A percentile compares a stretch with the other conserved stretches of the same genome.
These are phyloP conservation scores for Epichloe scottii DNA, from an alignment of 2,329 filamentous ascomycete species.

Conservation along the genomic window DNA sequence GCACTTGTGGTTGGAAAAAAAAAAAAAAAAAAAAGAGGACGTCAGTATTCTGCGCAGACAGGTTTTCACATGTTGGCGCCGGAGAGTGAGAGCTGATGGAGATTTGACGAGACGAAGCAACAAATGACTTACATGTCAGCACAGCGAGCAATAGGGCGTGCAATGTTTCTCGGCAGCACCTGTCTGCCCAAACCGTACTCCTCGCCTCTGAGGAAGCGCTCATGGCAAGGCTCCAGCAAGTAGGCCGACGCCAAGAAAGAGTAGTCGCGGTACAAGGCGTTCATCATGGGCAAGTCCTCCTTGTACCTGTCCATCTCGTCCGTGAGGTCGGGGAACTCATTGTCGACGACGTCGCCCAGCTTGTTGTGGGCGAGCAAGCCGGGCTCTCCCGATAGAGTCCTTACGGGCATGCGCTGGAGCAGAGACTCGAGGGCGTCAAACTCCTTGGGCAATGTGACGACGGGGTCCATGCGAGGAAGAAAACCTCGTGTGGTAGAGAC, in stretches of 20 bases:
- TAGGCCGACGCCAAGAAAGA: constrained; percentile 84
- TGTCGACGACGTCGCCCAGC: constrained; percentile 62
- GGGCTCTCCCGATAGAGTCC: constrained; percentile 57
- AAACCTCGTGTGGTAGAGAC: constrained; percentile 66
- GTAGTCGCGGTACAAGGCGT: constrained; percentile 83
- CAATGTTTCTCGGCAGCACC: constrained; percentile 58
- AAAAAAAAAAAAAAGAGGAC: too few species aligned
- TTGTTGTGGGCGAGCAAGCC: constrained; percentile 64
- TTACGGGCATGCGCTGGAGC: constrained; percentile 66
- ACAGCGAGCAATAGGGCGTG: constrained; percentile 71
- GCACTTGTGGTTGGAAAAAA: constrained; percentile 20
- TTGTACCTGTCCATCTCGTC: constrained; percentile 58
- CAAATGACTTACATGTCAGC: constrained; percentile 62
- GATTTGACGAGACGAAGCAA: neutral
- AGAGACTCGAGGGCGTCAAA: constrained; percentile 64
- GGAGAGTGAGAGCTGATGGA: too few species aligned
- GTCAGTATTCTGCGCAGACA: neutral
- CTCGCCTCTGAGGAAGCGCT: constrained; percentile 56
- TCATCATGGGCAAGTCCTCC: constrained; percentile 65
- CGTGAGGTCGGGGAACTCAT: constrained; percentile 67
- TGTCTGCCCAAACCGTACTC: constrained; percentile 68
- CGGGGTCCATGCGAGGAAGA: constrained; percentile 53
- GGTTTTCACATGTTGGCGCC: too few species aligned
- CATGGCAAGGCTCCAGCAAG: constrained; percentile 81
- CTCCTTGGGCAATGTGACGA: constrained; percentile 53